Conservation (phyloP, 2,329 filamentous ascomycete species). For the Fusarium sp. region DNA sequence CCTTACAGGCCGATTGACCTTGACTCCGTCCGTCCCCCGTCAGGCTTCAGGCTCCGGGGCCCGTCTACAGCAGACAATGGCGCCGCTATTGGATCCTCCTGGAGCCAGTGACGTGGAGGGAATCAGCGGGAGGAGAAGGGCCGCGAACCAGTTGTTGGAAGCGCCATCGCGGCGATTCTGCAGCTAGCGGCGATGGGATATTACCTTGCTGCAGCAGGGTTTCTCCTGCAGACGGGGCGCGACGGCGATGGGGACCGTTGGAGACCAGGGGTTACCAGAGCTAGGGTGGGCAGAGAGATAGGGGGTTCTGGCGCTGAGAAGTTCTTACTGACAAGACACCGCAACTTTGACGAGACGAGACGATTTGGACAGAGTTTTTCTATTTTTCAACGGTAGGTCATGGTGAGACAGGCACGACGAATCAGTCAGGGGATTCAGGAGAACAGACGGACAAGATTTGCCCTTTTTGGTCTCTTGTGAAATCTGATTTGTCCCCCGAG, state of each 20-base stretch:
- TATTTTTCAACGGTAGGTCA: not conserved
- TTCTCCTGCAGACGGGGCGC: slow-evolving; percentile 49
- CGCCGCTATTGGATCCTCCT: slow-evolving; percentile 17
- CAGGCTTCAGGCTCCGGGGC: slow-evolving; percentile 1
- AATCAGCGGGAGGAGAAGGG: slow-evolving; percentile 24
- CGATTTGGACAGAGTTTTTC: slow-evolving; percentile 8
- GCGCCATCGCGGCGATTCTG: slow-evolving; percentile 47
- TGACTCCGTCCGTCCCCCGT: not conserved
- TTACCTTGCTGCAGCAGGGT: slow-evolving; percentile 51
- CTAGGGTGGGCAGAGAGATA: slow-evolving; percentile 32
- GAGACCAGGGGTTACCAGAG: slow-evolving; percentile 21
- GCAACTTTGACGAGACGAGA: slow-evolving; percentile 30
- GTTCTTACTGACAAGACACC: slow-evolving; percentile 27
- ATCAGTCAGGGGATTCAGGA: slow-evolving; percentile 18
- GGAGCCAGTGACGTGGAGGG: slow-evolving; percentile 40
- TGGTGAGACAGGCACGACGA: not conserved
- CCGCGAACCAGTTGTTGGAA: slow-evolving; percentile 48
- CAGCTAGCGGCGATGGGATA: slow-evolving; percentile 51
- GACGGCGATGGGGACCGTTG: slow-evolving; percentile 36
- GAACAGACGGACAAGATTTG: slow-evolving; percentile 5
- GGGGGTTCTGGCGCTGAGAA: slow-evolving; percentile 31
- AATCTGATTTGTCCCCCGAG: slow-evolving; percentile 38
- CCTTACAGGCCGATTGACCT: slow-evolving; percentile 37
- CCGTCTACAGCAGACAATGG: slow-evolving; percentile 7
- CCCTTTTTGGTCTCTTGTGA: not conserved